These are phyloP conservation scores for Heliosperma pusillum DNA, from an alignment of 148 eudicot species.

Conservation along the genomic window DNA sequence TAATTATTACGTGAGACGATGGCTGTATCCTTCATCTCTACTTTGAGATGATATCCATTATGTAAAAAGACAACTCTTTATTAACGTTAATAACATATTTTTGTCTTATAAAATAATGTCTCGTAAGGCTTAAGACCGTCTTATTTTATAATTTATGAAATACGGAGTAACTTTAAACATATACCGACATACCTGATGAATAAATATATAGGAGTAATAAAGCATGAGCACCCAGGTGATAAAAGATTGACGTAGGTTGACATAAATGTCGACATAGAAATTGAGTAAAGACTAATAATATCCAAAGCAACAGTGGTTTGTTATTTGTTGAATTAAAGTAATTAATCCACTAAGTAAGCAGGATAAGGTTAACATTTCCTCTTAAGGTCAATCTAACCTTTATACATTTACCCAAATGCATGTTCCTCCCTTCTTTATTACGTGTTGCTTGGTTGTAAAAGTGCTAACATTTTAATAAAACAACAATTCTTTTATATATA, in stretches of 20 bases:
- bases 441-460: slow-evolving; percentile 27
- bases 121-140: no score
- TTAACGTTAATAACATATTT: no score
- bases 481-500: no score
- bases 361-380: slow-evolving; percentile 22
- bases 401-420: slow-evolving; percentile 3
- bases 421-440: slow-evolving; percentile 21
- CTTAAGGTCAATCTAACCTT: slow-evolving; percentile 19
- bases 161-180: no score
- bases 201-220: neutral
- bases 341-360: slow-evolving; percentile 14
- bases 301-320: slow-evolving; percentile 18
- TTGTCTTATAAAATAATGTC: no score
- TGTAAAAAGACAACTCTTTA: no score
- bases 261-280: neutral
- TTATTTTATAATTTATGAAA: no score
- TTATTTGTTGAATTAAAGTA: slow-evolving; percentile 1
- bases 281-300: neutral
- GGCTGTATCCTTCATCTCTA: no score
- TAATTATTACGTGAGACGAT: no score
- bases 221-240: neutral
- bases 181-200: neutral
- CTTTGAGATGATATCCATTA: no score
- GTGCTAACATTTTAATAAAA: neutral
- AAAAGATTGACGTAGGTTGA: slow-evolving; percentile 24